These are phyloP conservation scores for Debaryomyces udenii DNA, from an alignment of 1,139 yeast genomes.

Conservation along the genomic window DNA sequence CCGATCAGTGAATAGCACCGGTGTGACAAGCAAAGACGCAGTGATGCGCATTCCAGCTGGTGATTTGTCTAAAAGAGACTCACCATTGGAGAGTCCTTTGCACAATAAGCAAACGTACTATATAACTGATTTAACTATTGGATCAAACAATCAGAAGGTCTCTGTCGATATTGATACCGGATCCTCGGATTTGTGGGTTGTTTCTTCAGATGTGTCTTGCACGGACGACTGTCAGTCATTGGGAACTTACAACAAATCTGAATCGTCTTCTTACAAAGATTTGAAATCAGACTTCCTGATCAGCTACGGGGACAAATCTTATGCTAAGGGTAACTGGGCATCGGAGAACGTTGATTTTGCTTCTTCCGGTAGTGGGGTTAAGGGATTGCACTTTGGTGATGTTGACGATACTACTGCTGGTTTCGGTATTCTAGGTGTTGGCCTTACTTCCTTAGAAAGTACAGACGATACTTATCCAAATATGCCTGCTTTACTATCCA, in stretches of 20 bases:
- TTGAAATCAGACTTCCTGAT: constrained; percentile 18
- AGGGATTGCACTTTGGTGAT: constrained; percentile 46
- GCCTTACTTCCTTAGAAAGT: constrained; percentile 6
- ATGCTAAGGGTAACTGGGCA: constrained; percentile 58
- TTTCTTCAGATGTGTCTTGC: constrained; percentile 23
- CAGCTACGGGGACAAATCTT: constrained; percentile 11
- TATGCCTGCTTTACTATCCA: constrained; percentile 30
- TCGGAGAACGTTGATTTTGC: constrained; percentile 44
- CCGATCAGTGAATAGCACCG: not conserved
- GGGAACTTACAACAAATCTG: constrained; percentile 12
- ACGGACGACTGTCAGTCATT: constrained; percentile 6
- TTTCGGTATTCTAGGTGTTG: constrained; percentile 46
- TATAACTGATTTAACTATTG: constrained; percentile 6
- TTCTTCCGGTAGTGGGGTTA: constrained; percentile 20
- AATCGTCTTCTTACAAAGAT: constrained; percentile 16
- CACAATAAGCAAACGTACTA: not conserved
- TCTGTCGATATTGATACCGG: constrained; percentile 26
- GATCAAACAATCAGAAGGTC: constrained; percentile 11
- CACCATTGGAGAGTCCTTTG: not conserved
- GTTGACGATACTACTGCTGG: constrained; percentile 37
- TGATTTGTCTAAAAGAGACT: not conserved
- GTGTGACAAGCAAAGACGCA: not conserved
- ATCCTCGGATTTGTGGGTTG: constrained; percentile 40
- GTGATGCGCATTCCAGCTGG: not conserved
- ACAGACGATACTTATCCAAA: constrained; percentile 21